phyloP scores from a whole-genome alignment of 129 eudicot genomes.

The Tagetes patula region DNA sequence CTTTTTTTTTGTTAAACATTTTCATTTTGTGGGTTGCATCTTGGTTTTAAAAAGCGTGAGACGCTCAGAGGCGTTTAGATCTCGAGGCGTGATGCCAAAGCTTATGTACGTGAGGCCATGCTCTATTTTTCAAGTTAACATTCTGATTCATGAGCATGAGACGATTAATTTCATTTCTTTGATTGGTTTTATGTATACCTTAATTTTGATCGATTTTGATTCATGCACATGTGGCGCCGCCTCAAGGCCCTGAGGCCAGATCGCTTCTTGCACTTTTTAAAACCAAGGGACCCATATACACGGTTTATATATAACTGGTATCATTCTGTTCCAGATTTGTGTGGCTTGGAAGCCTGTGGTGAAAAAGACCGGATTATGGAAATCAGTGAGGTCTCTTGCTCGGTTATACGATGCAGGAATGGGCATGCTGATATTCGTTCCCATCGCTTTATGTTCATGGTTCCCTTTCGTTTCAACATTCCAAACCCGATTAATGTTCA shows the following conservation, averaged over 20 bases:
- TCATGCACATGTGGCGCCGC: neutral
- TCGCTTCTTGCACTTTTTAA: no score
- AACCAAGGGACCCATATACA: neutral
- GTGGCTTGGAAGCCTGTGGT: conserved; percentile 89
- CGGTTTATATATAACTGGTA: neutral
- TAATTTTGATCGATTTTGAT: no score
- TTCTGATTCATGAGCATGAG: no score
- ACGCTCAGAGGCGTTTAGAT: no score
- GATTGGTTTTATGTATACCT: no score
- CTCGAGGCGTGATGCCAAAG: no score
- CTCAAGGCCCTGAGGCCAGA: neutral
- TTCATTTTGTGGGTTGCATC: neutral
- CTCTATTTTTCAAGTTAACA: no score
- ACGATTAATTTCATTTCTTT: no score
- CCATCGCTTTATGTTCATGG: conserved; percentile 86
- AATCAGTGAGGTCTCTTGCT: conserved; percentile 80
- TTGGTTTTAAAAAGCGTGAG: neutral
- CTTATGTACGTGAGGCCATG: no score
- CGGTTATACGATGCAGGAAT: conserved; percentile 92
- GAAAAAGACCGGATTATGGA: conserved; percentile 83
- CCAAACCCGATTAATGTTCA: conserved; percentile 96
- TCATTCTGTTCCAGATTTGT: conserved; percentile 57
- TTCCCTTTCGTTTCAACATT: conserved; percentile 93
- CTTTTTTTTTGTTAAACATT: neutral
- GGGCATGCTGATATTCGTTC: conserved; percentile 90